Percentiles rank a stretch among this genome's conserved stretches.
These are phyloP conservation scores for Blastobotrys arbuscula DNA, from an alignment of 1,139 yeast species.

Conservation along the genomic window DNA sequence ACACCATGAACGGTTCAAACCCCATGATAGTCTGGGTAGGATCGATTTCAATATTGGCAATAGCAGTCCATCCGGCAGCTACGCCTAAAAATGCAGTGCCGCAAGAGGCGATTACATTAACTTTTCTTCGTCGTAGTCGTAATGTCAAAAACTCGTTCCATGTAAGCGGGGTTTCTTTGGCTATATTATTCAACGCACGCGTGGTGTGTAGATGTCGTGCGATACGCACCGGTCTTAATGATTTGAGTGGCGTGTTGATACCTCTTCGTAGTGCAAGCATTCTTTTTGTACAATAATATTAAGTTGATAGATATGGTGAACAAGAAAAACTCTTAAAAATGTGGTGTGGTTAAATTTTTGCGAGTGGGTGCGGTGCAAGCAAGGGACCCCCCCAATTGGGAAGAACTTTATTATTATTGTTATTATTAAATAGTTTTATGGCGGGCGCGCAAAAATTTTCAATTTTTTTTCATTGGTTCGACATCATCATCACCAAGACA, in stretches of 20 bases:
- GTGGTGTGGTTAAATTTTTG: no score
- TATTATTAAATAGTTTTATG: no score
- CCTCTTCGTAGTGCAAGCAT: not conserved
- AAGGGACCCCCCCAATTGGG: no score
- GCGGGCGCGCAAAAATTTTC: no score
- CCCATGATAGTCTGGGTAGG: conserved; percentile 80
- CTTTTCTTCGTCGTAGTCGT: conserved; percentile 67
- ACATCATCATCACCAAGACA: no score
- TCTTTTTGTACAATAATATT: not conserved
- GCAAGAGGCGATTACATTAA: conserved; percentile 62
- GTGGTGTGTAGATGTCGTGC: not conserved
- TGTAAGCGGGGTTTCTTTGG: conserved; percentile 30
- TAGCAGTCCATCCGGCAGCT: conserved; percentile 63
- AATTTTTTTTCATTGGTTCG: not conserved
- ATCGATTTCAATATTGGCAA: conserved; percentile 77
- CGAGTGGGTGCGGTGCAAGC: no score
- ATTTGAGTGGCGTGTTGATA: not conserved
- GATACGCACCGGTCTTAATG: not conserved
- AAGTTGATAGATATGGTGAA: no score
- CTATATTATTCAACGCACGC: not conserved
- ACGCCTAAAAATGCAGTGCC: conserved; percentile 66
- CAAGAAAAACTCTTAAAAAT: no score
- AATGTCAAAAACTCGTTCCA: conserved; percentile 80
- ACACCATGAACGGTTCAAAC: conserved; percentile 76
- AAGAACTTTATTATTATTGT: no score